These are phyloP conservation scores for Annulohypoxylon stygium DNA, from an alignment of 495 filamentous ascomycete genomes.

Conservation along the genomic window DNA sequence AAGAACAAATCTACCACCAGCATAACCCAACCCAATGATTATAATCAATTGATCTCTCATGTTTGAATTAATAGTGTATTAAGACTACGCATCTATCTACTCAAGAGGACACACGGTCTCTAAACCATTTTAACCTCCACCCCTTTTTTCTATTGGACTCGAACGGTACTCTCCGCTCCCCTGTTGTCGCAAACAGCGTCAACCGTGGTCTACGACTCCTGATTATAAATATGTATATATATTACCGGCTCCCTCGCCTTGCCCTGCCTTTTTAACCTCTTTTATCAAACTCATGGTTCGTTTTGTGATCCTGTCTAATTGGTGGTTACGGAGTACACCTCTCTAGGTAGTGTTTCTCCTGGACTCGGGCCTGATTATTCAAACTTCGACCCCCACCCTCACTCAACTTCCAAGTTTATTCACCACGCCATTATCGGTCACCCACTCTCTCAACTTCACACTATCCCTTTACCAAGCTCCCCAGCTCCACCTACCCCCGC, in stretches of 20 bases:
- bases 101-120: background rate
- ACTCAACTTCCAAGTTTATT: background rate
- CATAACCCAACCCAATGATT: background rate
- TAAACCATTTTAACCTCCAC: background rate
- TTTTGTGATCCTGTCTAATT: background rate
- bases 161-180: background rate
- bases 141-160: background rate
- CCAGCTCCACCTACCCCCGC: background rate
- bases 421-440: background rate
- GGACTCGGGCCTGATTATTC: no score
- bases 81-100: background rate
- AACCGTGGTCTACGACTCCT: background rate
- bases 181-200: background rate
- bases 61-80: background rate
- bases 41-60: background rate
- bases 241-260: constrained; percentile 13
- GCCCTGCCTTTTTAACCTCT: background rate
- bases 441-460: background rate
- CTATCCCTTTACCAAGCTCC: background rate
- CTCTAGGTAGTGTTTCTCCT: background rate
- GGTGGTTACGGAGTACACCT: background rate
- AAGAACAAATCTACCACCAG: background rate
- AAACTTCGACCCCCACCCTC: background rate
- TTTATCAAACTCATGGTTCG: constrained; percentile 14
- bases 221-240: background rate